A percentile compares a stretch with the other conserved stretches of the same genome.
These are phyloP conservation scores for Rosa multiflora DNA, from an alignment of 306 rosid species.

Conservation along the genomic window DNA sequence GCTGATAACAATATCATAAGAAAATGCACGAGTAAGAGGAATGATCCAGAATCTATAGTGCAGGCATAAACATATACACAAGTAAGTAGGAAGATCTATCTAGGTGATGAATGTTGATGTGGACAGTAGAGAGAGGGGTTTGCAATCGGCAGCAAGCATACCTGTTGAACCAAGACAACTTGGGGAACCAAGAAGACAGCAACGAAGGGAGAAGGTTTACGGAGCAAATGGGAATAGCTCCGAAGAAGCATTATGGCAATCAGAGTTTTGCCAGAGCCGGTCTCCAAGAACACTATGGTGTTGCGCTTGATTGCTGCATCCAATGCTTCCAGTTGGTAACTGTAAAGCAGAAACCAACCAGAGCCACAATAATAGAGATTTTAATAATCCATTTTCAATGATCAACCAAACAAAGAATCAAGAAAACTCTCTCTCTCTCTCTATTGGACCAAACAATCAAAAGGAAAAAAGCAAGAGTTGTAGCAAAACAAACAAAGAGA, in stretches of 20 bases:
- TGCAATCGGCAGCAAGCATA: slow-evolving; percentile 19
- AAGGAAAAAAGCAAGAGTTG: neutral
- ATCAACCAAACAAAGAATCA: neutral
- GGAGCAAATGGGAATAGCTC: slow-evolving; percentile 59
- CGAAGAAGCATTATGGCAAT: slow-evolving; percentile 87
- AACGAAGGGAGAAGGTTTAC: slow-evolving; percentile 60
- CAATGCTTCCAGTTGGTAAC: slow-evolving; percentile 84
- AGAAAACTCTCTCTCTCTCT: neutral
- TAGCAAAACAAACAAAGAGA: too few relatives aligned
- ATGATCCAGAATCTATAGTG: neutral
- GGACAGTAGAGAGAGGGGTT: neutral
- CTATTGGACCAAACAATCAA: neutral
- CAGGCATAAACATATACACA: neutral
- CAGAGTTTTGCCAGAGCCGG: slow-evolving; percentile 92
- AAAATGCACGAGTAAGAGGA: neutral
- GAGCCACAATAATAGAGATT: neutral
- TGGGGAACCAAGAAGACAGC: slow-evolving; percentile 81
- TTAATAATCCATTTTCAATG: neutral
- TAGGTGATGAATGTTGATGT: neutral
- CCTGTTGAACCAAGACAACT: slow-evolving; percentile 84
- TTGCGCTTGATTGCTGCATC: slow-evolving; percentile 57
- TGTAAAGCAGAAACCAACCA: slow-evolving; percentile 19
- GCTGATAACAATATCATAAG: slow-evolving; percentile 40
- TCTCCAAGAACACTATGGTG: slow-evolving; percentile 75
- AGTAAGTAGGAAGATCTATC: neutral